Conservation (phyloP, 2,329 filamentous ascomycete genomes). For the Chaetomium strumarium region DNA sequence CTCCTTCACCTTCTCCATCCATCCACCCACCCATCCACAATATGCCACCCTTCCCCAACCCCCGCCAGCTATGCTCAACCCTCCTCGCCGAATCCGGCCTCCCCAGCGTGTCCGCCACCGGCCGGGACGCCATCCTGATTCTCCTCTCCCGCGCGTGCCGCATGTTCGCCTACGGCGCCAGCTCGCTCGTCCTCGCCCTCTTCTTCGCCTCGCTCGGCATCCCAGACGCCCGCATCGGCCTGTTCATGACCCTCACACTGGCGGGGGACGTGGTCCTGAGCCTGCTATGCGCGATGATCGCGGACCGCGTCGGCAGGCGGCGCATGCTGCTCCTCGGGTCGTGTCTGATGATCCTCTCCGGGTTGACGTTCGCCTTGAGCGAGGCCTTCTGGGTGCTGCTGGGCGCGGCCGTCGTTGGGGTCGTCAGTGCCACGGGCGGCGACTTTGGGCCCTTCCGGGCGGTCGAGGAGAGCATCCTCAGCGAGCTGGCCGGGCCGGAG, state of each 20-base stretch:
- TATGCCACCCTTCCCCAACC: too few species aligned
- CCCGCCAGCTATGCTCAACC: neutral
- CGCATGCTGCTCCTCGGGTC: constrained; percentile 49
- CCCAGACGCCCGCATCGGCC: constrained; percentile 52
- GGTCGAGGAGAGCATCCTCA: constrained; percentile 59
- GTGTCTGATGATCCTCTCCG: constrained; percentile 51
- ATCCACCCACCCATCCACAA: too few species aligned
- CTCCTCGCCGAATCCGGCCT: constrained; percentile 41
- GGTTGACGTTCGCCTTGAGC: constrained; percentile 46
- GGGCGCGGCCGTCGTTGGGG: constrained; percentile 52
- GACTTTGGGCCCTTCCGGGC: constrained; percentile 64
- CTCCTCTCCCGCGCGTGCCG: constrained; percentile 48
- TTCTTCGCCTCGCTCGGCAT: constrained; percentile 53
- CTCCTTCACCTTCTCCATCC: too few species aligned
- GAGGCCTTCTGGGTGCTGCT: constrained; percentile 56
- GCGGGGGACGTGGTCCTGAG: constrained; percentile 55
- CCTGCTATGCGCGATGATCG: constrained; percentile 51
- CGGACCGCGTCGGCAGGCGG: constrained; percentile 52
- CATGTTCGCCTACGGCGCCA: constrained; percentile 59
- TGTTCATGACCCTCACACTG: constrained; percentile 61
- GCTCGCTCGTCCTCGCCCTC: constrained; percentile 54
- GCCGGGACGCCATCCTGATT: constrained; percentile 47
- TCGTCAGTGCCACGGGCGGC: constrained; percentile 56
- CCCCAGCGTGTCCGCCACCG: constrained; percentile 39
- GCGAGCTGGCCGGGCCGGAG: constrained; percentile 50